Base-by-base conservation (phyloP, 192 early-diverging fungal genomes). In the Cetraspora pellucida region DNA sequence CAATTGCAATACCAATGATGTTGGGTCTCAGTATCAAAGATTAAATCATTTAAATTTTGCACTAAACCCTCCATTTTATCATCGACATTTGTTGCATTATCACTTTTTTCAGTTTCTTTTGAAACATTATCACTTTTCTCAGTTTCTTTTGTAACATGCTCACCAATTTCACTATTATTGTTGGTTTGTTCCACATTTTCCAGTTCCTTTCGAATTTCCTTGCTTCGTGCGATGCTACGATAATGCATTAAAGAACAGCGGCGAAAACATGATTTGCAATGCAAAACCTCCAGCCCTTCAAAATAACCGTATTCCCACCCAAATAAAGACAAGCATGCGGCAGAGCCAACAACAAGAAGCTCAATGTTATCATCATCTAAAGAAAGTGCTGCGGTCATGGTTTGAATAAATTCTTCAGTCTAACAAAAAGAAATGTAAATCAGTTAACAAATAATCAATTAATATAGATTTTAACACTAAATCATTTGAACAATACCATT, bases 1-100 rank as follows among this genome's bases (percentile, higher is more conserved):
- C 74, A 76, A 43, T 46, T 19, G 37, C 74, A 76, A 64, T 66
- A 76, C 37, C 45, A 54, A 21, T 66, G 37, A 50, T 76, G 74
- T 76, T 76, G 44, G 23, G 10, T 4, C 54, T 66, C 52, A 47
- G 16, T n/a, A 76, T 76, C 50, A 37, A 76, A 76, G n/a, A 43
- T 49, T 14, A 47, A 23, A 49, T 68, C 45, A 46, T 23, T 19
- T n/a, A 9, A 16, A 23, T 14, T 25, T 5, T 37, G 37, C 37
- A 47, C 7, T 46, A 46, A 44, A 7, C 10, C 6, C 21, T 66
- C 64, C 23, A 5, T 9, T 25, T 25, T 59, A 5, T 59, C 58
- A 21, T 23, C 23, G 16, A 21, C 23, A 11, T 59, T 25, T 59
- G n/a, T 11, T 21, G 10, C 10, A 23, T 4, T 11, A 59, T 25